Percentiles rank a stretch among this genome's conserved stretches.
Evolutionary conservation across 2,329 filamentous ascomycete species (phyloP).

Genomic region (Fusarium abutilonis): DNA sequence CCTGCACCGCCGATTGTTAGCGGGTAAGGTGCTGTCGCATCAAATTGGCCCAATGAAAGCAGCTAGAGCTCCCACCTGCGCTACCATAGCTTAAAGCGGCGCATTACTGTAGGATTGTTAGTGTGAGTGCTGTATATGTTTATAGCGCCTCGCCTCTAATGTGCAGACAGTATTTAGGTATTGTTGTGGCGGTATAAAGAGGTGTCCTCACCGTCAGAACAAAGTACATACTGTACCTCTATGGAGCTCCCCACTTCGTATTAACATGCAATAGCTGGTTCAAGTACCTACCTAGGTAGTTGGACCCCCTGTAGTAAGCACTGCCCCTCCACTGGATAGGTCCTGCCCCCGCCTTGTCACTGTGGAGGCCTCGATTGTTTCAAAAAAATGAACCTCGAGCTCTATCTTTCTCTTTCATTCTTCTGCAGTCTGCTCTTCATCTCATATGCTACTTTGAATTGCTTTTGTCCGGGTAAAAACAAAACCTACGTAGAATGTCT

Average conservation of each 20-base stretch:
- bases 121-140: slow-evolving; percentile 18
- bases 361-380: slow-evolving; percentile 37
- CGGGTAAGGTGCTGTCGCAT: slow-evolving; percentile 20
- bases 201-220: slow-evolving; percentile 12
- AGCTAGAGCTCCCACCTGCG: slow-evolving; percentile 29
- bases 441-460: slow-evolving; percentile 9
- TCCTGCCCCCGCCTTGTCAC: slow-evolving; percentile 32
- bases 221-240: neutral
- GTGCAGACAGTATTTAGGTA: slow-evolving; percentile 8
- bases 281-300: neutral
- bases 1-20: slow-evolving; percentile 15
- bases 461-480: neutral
- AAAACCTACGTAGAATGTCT: slow-evolving; percentile 52
- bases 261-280: slow-evolving; percentile 7
- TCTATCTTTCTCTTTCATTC: slow-evolving; percentile 37
- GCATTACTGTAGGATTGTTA: slow-evolving; percentile 3
- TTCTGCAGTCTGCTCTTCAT: slow-evolving; percentile 18
- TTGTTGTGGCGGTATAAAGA: slow-evolving; percentile 23
- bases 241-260: neutral
- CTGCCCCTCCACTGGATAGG: slow-evolving; percentile 17
- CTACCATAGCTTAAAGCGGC: slow-evolving; percentile 28
- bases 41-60: slow-evolving; percentile 31
- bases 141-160: slow-evolving; percentile 21
- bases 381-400: slow-evolving; percentile 34
- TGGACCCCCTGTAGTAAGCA: slow-evolving; percentile 15